Percentiles rank a stretch among this genome's conserved stretches.
Conservation (phyloP, 78 protist species). For the Pirum gemmata region DNA sequence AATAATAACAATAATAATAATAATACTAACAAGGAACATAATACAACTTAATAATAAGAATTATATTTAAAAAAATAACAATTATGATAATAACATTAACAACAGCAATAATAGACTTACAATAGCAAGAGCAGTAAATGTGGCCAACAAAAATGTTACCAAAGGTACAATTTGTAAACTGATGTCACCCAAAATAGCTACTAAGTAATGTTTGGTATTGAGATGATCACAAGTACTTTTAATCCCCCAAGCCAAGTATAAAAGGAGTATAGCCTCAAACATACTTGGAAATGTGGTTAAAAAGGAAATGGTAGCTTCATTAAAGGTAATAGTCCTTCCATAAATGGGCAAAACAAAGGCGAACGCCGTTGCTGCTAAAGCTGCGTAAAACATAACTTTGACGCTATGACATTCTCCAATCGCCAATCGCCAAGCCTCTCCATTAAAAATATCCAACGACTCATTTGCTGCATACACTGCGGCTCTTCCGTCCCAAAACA, state of each 20-base stretch:
- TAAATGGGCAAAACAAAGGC: background rate
- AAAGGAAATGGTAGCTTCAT: background rate
- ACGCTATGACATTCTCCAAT: background rate
- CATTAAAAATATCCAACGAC: background rate
- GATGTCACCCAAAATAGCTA: background rate
- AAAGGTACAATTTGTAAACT: slow-evolving; percentile 4
- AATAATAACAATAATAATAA: too few species aligned
- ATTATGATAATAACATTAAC: too few species aligned
- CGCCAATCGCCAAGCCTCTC: background rate
- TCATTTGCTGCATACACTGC: background rate
- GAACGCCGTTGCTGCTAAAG: background rate
- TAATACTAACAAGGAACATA: too few species aligned
- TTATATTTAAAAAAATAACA: too few species aligned
- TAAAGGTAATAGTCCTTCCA: background rate
- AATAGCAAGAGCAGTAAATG: background rate
- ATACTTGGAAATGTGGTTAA: background rate
- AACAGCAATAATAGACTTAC: too few species aligned
- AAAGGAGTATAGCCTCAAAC: background rate
- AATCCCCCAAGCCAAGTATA: background rate
- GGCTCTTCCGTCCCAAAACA: background rate
- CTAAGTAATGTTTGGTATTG: background rate
- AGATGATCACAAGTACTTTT: background rate
- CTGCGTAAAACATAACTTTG: background rate
- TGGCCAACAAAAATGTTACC: slow-evolving; percentile 17
- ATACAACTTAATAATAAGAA: too few species aligned